Evolutionary conservation across 2,329 filamentous ascomycete genomes (phyloP).

Genomic region (Trichophaea hybrida): DNA sequence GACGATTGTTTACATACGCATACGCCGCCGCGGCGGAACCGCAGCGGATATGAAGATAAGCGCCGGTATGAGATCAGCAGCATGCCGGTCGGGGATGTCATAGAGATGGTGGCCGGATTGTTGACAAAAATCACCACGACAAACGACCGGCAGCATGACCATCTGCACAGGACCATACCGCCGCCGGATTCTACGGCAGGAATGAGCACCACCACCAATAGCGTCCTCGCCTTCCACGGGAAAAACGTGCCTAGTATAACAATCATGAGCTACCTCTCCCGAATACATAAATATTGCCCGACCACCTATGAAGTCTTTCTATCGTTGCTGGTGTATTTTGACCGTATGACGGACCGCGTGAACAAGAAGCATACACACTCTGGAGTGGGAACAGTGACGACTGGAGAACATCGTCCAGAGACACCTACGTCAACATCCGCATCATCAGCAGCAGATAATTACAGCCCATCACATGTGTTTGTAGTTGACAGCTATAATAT

Average conservation of each 20-base stretch:
- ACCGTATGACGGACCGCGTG: conserved; percentile 94
- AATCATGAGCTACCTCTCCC: conserved; percentile 84
- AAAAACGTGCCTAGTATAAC: conserved; percentile 97
- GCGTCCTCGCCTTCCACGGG: conserved; percentile 86
- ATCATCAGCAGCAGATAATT: conserved; percentile 3
- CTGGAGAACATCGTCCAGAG: conserved; percentile 15
- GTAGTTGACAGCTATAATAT: conserved; percentile 99
- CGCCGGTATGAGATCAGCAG: conserved; percentile 83
- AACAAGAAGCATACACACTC: conserved; percentile 42
- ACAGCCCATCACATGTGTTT: conserved; percentile 45
- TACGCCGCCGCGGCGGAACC: conserved; percentile 8
- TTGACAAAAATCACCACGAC: conserved; percentile 95
- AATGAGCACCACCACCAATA: conserved; percentile 49
- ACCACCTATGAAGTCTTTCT: conserved; percentile 97
- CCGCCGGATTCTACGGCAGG: conserved; percentile 40
- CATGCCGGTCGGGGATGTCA: conserved; percentile 94
- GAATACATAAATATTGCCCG: conserved; percentile 97
- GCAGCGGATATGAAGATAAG: conserved; percentile 35
- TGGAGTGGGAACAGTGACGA: not conserved
- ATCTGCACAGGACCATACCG: conserved; percentile 61
- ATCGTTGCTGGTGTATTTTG: conserved; percentile 90
- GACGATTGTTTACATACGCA: conserved; percentile 41
- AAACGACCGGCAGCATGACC: conserved; percentile 87
- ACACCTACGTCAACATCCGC: conserved; percentile 25
- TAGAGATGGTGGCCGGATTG: conserved; percentile 95